Percentiles rank a stretch among this genome's conserved stretches.
These are phyloP conservation scores for Scleroderma bovista DNA, from an alignment of 768 basidiomycete genomes.

Conservation along the genomic window DNA sequence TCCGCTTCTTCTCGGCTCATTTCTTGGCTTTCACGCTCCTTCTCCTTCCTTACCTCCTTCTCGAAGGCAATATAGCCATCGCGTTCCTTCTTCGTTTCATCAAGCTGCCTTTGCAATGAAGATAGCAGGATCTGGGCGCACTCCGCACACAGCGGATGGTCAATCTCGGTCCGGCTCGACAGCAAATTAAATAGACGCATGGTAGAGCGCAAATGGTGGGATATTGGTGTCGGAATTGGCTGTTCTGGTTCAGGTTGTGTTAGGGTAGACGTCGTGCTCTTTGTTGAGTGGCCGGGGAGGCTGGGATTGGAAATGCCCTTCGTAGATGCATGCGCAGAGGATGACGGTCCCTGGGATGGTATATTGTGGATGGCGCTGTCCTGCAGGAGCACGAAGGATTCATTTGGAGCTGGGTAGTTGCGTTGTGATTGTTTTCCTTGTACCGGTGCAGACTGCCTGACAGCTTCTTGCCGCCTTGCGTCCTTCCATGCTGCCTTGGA, in stretches of 20 bases:
- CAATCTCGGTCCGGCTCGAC: conserved; percentile 72
- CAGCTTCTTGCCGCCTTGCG: conserved; percentile 37
- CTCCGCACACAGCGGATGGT: conserved; percentile 93
- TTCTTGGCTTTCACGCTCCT: conserved; percentile 62
- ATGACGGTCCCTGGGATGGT: conserved; percentile 37
- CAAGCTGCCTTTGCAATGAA: conserved; percentile 72
- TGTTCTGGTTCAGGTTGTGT: conserved; percentile 46
- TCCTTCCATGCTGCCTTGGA: conserved; percentile 62
- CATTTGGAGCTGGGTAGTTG: conserved; percentile 55
- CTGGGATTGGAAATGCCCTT: conserved; percentile 40
- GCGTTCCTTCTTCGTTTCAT: conserved; percentile 86
- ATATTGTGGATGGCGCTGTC: conserved; percentile 75
- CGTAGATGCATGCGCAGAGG: conserved; percentile 31
- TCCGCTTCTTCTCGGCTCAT: conserved; percentile 60
- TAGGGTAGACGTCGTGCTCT: conserved; percentile 22
- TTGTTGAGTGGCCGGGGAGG: conserved; percentile 23
- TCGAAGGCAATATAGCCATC: conserved; percentile 94
- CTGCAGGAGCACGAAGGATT: conserved; percentile 88
- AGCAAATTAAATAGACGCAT: conserved; percentile 71
- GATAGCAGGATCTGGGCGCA: conserved; percentile 81
- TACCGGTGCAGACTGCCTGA: conserved; percentile 45
- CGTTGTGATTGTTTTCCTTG: conserved; percentile 59
- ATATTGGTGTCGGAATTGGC: conserved; percentile 65
- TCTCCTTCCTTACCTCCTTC: conserved; percentile 77
- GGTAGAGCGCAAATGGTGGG: conserved; percentile 73